Base-by-base conservation (phyloP, 2,329 filamentous ascomycete genomes). In the Zasmidium citrigriseum region DNA sequence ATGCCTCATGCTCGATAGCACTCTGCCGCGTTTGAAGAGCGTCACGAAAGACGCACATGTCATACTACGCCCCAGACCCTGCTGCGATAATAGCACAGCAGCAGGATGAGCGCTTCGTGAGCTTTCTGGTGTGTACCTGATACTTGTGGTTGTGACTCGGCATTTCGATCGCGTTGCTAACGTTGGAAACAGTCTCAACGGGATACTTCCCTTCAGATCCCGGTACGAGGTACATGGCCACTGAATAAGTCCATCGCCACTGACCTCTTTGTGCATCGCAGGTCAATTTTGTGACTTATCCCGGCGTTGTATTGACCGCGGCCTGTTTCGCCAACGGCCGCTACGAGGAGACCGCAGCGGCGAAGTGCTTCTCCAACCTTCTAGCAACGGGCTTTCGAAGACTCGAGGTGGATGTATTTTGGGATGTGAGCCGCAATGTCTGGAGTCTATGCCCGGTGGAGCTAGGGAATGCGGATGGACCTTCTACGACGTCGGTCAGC, bases 371-470 rank as follows among this genome's bases (percentile, higher is more conserved):
- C 34, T 87, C 85, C 3, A 87, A 88, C 69, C 76, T 89, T 1
- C 74, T 89, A 24, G 80, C 81, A 0, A 73, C 81, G n/a, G 84
- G 84, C 4, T 87, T 85, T 65, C 78, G 80, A 41, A 78, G 82
- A 46, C 77, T 88, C 47, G 73, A 82, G 46, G 72, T 87, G 24
- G 86, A 89, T 69, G 65, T 87, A 12, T 89, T 86, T 67, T 89
- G 86, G 86, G 86, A 88, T 62, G 67, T 78, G 22, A 76, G 73
- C 25, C 77, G 80, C 24, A 72, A 72, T 27, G 68, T 77, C 44
- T 89, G 86, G 84, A 83, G 77, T 51, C 77, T 89, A 18, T 89
- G 86, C 68, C 86, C 86, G 0, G 83, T 83, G 2, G 71, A 80
- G 47, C 75, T 86, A 53, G 34, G 63, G 23, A 49, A n/a, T 9